Conservation (phyloP, 1,139 yeast genomes). For the Debaryomyces psychrophilus region DNA sequence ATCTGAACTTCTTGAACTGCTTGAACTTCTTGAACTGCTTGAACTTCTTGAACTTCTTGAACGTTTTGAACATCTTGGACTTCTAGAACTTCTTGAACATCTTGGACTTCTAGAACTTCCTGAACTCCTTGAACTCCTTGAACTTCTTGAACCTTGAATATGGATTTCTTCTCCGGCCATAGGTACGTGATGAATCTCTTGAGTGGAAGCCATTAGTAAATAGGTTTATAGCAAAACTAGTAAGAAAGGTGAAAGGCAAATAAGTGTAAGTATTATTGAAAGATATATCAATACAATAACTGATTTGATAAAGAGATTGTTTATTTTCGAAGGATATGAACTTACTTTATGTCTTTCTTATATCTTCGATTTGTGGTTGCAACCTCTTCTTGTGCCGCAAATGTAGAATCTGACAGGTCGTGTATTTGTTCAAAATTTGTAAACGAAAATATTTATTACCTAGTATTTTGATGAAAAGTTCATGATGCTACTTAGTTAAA, state of each 20-base stretch:
- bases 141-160: not conserved
- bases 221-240: not conserved
- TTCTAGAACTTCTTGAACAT: not conserved
- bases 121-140: not conserved
- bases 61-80: no score
- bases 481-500: not conserved
- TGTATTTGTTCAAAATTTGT: not conserved
- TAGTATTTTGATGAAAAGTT: not conserved
- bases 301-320: not conserved
- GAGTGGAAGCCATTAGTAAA: slow-evolving; percentile 2
- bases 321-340: not conserved
- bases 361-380: slow-evolving; percentile 6
- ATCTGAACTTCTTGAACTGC: not conserved
- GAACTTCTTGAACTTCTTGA: not conserved
- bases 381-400: slow-evolving; percentile 4
- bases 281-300: not conserved
- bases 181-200: slow-evolving; percentile 3
- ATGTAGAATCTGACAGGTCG: slow-evolving; percentile 1
- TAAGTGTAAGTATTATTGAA: slow-evolving; percentile 1
- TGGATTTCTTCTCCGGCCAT: slow-evolving; percentile 1
- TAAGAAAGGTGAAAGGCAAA: slow-evolving; percentile 10
- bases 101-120: not conserved
- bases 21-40: not conserved
- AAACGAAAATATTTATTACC: slow-evolving; percentile 1
- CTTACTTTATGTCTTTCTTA: not conserved